Percentiles rank a stretch among this genome's conserved stretches.
Evolutionary conservation across 2,329 filamentous ascomycete species (phyloP).

Genomic region (Neonectria magnoliae): DNA sequence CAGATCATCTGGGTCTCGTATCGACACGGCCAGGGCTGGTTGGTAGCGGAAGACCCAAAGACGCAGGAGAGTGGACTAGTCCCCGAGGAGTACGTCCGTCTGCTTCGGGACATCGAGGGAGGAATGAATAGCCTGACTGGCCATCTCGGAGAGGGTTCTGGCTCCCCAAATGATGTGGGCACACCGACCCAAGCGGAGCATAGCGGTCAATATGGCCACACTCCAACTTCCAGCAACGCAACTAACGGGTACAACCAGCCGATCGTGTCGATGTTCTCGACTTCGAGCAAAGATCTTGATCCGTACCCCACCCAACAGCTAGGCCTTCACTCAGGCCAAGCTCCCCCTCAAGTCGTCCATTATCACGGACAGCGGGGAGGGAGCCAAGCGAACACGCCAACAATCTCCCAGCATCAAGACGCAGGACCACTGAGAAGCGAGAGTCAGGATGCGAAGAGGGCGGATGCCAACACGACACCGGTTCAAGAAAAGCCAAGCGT

Average conservation of each 20-base stretch:
- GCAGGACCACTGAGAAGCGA: slow-evolving; percentile 56
- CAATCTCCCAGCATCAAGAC: slow-evolving; percentile 63
- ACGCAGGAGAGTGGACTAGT: slow-evolving; percentile 95
- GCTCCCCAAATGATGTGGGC: slow-evolving; percentile 64
- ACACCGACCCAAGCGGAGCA: slow-evolving; percentile 72
- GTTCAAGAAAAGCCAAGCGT: slow-evolving; percentile 47
- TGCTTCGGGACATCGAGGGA: slow-evolving; percentile 92
- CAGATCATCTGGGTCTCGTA: slow-evolving; percentile 98
- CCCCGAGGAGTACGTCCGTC: slow-evolving; percentile 93
- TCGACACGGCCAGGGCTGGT: slow-evolving; percentile 94
- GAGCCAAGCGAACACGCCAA: slow-evolving; percentile 73
- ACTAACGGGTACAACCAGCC: slow-evolving; percentile 75
- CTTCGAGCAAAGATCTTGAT: slow-evolving; percentile 75
- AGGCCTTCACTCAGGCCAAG: slow-evolving; percentile 69
- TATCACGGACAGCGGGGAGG: slow-evolving; percentile 75
- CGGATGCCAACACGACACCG: slow-evolving; percentile 50
- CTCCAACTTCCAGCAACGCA: slow-evolving; percentile 55
- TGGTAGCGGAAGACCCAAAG: slow-evolving; percentile 95
- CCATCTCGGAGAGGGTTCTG: slow-evolving; percentile 63
- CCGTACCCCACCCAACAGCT: slow-evolving; percentile 74
- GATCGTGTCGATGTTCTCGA: slow-evolving; percentile 75
- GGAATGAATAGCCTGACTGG: slow-evolving; percentile 80
- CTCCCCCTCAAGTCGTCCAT: slow-evolving; percentile 72
- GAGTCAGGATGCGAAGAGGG: slow-evolving; percentile 59
- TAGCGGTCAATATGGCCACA: slow-evolving; percentile 56